Evolutionary conservation across 1,284 basidiomycete genomes (phyloP), one percentile per base, ranked within the genome.

Genomic region (Cystobasidium pallidum): DNA sequence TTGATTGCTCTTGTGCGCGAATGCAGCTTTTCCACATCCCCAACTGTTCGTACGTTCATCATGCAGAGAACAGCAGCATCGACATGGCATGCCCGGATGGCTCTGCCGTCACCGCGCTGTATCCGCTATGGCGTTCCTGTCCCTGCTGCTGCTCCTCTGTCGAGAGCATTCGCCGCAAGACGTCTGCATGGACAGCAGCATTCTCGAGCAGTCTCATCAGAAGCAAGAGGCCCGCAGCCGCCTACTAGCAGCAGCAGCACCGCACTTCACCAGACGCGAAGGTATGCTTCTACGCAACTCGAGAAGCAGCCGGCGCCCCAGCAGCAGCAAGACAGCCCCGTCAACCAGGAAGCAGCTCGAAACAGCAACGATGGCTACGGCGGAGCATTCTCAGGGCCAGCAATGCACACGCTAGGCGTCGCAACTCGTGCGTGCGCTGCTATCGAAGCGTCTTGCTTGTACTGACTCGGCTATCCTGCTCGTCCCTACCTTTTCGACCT

Each of bases 361-460:
- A 11, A 8, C 21, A 39, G 58, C 58, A 15, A 19, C 26, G 36
- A 61, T 4, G 28, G n/a, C 30, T 30, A 61, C 39, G n/a, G 34
- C 26, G 58, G 58, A 32, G 43, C 26, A 6, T 61, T 43, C n/a
- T 26, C 39, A 24, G 43, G 43, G n/a, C 58, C 58, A 30, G 43
- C 58, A 1, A 61, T 61, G 39, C 58, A 61, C 58, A 61, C 58
- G 10, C 39, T 61, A 8, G 39, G 39, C 8, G 58, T 61, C 17
- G 34, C 39, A 15, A 43, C n/a, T 10, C 36, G 58, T 61, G 58
- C 43, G 58, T 34, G 17, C 1, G 13, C 21, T 54, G 26, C 13
- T 28, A n/a, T n/a, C n/a, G n/a, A n/a, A n/a, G n/a, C n/a, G n/a
- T n/a, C n/a, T n/a, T n/a, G n/a, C n/a, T n/a, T n/a, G n/a, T n/a